Evolutionary conservation across 225 moss, liverwort and hornwort genomes (phyloP).

Genomic region (Takakia lepidozioides): DNA sequence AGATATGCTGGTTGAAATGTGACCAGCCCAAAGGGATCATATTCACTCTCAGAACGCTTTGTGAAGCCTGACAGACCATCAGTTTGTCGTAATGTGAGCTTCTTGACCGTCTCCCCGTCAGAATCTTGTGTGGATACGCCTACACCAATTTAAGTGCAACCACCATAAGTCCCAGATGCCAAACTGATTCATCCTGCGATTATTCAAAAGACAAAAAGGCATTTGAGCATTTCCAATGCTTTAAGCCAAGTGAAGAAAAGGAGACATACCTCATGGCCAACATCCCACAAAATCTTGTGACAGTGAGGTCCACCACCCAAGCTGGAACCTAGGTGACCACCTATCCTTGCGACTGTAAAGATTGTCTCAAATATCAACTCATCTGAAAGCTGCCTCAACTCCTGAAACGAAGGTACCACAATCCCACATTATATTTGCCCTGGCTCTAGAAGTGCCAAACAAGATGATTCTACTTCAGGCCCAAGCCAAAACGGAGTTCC

Average conservation of each 20-base stretch:
- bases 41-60: slow-evolving; percentile 30
- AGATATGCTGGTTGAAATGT: slow-evolving; percentile 34
- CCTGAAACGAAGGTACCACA: slow-evolving; percentile 1
- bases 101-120: slow-evolving; percentile 18
- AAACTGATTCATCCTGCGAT: too few relatives aligned
- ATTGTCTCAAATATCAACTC: slow-evolving; percentile 24
- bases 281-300: slow-evolving; percentile 35
- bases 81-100: slow-evolving; percentile 31
- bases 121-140: slow-evolving; percentile 1
- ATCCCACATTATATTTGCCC: too few relatives aligned
- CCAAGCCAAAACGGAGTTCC: too few relatives aligned
- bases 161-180: too few relatives aligned
- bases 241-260: too few relatives aligned
- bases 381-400: slow-evolving; percentile 23
- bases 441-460: too few relatives aligned
- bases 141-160: too few relatives aligned
- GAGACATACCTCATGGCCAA: slow-evolving; percentile 22
- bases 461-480: too few relatives aligned
- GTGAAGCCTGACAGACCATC: slow-evolving; percentile 27
- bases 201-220: too few relatives aligned
- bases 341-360: slow-evolving; percentile 26
- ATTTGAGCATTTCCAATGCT: too few relatives aligned
- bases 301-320: slow-evolving; percentile 37
- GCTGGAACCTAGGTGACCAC: slow-evolving; percentile 32
- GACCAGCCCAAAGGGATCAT: slow-evolving; percentile 35